Evolutionary conservation across 1,284 basidiomycete species (phyloP).

Genomic region (Fomes fomentarius): DNA sequence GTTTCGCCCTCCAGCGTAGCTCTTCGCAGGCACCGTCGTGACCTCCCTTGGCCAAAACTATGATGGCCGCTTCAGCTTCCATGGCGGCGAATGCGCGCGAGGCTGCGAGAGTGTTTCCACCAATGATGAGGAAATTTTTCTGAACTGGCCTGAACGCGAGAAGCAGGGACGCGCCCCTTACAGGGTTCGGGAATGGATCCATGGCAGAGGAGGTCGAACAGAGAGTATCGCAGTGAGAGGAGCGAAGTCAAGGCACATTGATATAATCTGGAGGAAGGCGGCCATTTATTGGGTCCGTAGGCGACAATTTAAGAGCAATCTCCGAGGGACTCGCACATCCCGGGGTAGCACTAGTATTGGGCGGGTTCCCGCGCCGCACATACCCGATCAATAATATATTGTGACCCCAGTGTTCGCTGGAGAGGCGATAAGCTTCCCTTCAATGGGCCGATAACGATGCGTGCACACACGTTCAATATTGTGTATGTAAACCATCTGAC

Average conservation of each 20-base stretch:
- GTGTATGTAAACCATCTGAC: too few relatives aligned
- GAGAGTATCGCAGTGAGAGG: neutral
- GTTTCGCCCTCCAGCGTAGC: slow-evolving; percentile 62
- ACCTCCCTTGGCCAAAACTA: slow-evolving; percentile 61
- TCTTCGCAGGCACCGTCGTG: slow-evolving; percentile 66
- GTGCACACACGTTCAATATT: too few relatives aligned
- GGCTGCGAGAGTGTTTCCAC: slow-evolving; percentile 78
- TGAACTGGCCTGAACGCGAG: slow-evolving; percentile 72
- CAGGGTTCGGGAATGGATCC: slow-evolving; percentile 42
- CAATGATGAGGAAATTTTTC: slow-evolving; percentile 70
- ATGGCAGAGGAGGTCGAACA: slow-evolving; percentile 10
- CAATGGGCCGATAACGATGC: too few relatives aligned
- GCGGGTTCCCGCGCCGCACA: too few relatives aligned
- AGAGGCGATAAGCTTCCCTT: too few relatives aligned
- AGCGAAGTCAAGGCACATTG: neutral
- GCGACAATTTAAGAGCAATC: too few relatives aligned
- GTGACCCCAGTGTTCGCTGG: too few relatives aligned
- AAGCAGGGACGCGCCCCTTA: slow-evolving; percentile 74
- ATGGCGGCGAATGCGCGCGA: slow-evolving; percentile 81
- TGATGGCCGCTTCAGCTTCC: slow-evolving; percentile 79
- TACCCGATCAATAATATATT: too few relatives aligned
- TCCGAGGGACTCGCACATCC: too few relatives aligned
- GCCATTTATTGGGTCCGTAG: too few relatives aligned
- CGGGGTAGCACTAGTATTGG: too few relatives aligned
- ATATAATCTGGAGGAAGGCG: too few relatives aligned